Evolutionary conservation across 306 rosid genomes (phyloP), one percentile per base, ranked within the genome.

Genomic region (Vigna nakashimae): DNA sequence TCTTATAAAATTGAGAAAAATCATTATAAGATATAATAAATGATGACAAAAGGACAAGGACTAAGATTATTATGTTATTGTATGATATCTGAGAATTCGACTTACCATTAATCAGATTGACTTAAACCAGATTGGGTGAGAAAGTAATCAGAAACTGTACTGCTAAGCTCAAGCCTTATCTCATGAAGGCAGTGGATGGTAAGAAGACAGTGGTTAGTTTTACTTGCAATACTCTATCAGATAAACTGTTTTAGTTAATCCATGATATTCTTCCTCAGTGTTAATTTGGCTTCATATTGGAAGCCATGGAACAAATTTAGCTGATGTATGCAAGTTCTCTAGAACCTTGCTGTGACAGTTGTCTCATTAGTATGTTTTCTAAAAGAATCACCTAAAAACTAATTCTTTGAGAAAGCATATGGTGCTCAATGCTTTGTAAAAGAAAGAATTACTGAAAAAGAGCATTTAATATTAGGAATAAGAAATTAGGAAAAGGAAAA

Each of bases 71-170:
- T 26, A 26, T 26, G 28, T 26, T 26, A 26, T 26, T 2, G 28
- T 26, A 26, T 26, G 28, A 26, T 26, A 26, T 26, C 28, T 26
- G 28, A 26, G 28, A 26, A 26, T 26, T 26, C 28, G 3, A 26
- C 28, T 26, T 26, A 26, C 28, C 2, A 26, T 26, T 26, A 26
- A 26, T 26, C 28, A 26, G 28, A 26, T 26, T 26, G 28, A 26
- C 3, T 26, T 1, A 24, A 24, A 24, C 28, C 28, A 24, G 28
- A 79, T 71, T 92, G 87, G 97, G 52, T 1, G 87, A 84, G 87
- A 86, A 80, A 62, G 95, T 94, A 43, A 32, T 94, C 18, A 78
- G 73, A 5, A 88, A 84, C 24, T 92, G 93, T 89, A 85, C 95
- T 64, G 75, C 69, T 59, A 90, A 80, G 81, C 87, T 92, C 42